Evolutionary conservation across 192 early-diverging fungal species (phyloP).

Genomic region (Coemansia sp.): DNA sequence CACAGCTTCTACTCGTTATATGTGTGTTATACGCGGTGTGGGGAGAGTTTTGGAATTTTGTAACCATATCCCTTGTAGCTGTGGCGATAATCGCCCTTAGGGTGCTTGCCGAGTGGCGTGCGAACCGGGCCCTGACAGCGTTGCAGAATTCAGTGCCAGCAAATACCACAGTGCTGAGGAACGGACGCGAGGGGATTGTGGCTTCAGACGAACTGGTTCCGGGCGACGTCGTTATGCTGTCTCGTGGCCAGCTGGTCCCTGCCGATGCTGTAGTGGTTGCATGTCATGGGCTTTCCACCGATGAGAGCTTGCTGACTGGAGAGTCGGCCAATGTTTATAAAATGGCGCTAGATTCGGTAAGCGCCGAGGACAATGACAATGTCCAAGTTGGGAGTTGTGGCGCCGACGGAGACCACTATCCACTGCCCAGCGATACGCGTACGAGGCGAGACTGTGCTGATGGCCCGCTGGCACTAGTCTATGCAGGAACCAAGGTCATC

Average conservation of each 20-base stretch:
- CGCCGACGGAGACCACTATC: slow-evolving; percentile 3
- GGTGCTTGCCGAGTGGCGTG: slow-evolving; percentile 34
- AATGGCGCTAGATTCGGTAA: slow-evolving; percentile 8
- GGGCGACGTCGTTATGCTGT: slow-evolving; percentile 78
- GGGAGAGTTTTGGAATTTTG: slow-evolving; percentile 38
- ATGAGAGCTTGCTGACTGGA: slow-evolving; percentile 92
- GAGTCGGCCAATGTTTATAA: slow-evolving; percentile 61
- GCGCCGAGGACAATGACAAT: slow-evolving; percentile 1
- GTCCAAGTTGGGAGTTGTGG: not conserved
- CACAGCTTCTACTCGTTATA: slow-evolving; percentile 29
- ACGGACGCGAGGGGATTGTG: slow-evolving; percentile 32
- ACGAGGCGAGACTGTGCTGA: not conserved
- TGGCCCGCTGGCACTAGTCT: slow-evolving; percentile 20
- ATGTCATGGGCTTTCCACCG: slow-evolving; percentile 67
- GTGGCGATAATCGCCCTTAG: slow-evolving; percentile 18
- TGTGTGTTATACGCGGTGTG: slow-evolving; percentile 42
- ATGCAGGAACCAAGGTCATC: slow-evolving; percentile 38
- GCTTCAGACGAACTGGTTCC: slow-evolving; percentile 25
- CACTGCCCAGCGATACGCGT: not conserved
- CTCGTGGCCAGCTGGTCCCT: slow-evolving; percentile 87
- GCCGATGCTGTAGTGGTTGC: slow-evolving; percentile 80
- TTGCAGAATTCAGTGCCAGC: slow-evolving; percentile 37
- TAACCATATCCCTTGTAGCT: slow-evolving; percentile 29
- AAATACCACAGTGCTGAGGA: slow-evolving; percentile 39
- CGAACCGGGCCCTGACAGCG: slow-evolving; percentile 21